Conservation (phyloP, 768 basidiomycete species). For the Flagelloscypha sp. region DNA sequence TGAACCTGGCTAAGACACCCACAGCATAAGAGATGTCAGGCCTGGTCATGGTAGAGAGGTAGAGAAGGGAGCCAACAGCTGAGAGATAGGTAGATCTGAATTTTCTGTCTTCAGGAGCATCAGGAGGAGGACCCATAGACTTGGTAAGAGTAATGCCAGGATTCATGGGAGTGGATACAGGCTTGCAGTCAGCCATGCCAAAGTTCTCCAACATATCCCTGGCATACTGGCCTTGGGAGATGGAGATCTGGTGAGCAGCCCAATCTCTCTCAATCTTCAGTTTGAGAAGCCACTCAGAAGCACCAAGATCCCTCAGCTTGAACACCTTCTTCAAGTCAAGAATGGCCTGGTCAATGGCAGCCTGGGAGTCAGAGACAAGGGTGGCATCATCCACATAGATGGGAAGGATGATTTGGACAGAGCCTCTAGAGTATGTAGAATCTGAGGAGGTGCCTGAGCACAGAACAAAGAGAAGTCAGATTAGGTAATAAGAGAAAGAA, state of each 20-base stretch:
- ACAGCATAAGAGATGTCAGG: constrained; percentile 20
- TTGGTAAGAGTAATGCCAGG: constrained; percentile 1
- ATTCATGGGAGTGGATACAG: constrained; percentile 10
- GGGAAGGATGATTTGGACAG: too few relatives aligned
- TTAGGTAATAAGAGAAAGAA: too few relatives aligned
- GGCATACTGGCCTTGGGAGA: constrained; percentile 14
- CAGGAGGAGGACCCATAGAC: too few relatives aligned
- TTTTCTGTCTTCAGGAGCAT: not conserved
- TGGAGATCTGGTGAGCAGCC: constrained; percentile 7
- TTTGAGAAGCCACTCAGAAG: constrained; percentile 11
- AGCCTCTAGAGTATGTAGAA: too few relatives aligned
- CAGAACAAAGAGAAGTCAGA: too few relatives aligned
- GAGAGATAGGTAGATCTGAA: constrained; percentile 8
- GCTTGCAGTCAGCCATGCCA: constrained; percentile 7
- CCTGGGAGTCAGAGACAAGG: not conserved
- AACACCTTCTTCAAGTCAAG: not conserved
- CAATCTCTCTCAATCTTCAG: constrained; percentile 12
- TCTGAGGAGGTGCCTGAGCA: too few relatives aligned
- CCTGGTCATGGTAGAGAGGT: constrained; percentile 11
- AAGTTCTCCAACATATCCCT: constrained; percentile 9
- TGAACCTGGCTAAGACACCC: constrained; percentile 9
- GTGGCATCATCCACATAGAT: constrained; percentile 12
- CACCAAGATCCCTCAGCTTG: not conserved
- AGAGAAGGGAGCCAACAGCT: constrained; percentile 10
- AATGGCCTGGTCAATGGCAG: too few relatives aligned